Percentiles rank a stretch among this genome's conserved stretches.
Evolutionary conservation across 805 yeast genomes (phyloP).

Genomic region (Lachancea thermotolerans): DNA sequence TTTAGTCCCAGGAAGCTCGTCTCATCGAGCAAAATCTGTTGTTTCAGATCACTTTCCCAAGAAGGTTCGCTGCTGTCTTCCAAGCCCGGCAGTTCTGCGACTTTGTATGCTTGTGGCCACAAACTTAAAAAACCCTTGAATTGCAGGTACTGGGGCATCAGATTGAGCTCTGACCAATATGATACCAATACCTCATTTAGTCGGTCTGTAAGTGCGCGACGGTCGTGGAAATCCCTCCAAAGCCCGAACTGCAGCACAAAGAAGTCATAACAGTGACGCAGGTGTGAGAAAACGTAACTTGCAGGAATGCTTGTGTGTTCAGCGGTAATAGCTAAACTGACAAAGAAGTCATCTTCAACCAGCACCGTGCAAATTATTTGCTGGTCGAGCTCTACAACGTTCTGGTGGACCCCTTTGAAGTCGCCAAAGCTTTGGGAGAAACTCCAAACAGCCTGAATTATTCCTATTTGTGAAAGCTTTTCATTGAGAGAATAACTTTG

Average conservation of each 20-base stretch:
- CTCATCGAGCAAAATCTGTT: conserved; percentile 22
- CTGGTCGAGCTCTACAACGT: conserved; percentile 26
- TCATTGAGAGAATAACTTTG: conserved; percentile 20
- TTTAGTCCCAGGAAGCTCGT: conserved; percentile 26
- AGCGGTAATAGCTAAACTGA: conserved; percentile 20
- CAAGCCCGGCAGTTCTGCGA: conserved; percentile 16
- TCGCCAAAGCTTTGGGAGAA: conserved; percentile 18
- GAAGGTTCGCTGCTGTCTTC: neutral
- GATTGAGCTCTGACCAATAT: conserved; percentile 27
- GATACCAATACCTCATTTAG: conserved; percentile 28
- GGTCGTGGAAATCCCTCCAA: conserved; percentile 22
- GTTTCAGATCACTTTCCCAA: conserved; percentile 27
- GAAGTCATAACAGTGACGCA: conserved; percentile 25
- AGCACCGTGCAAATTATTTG: conserved; percentile 22
- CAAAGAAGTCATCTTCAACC: conserved; percentile 27
- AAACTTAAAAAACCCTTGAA: conserved; percentile 20
- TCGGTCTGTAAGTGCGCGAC: conserved; percentile 20
- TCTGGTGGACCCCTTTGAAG: conserved; percentile 10
- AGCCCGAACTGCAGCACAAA: conserved; percentile 21
- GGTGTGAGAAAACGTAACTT: conserved; percentile 19
- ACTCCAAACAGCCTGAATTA: conserved; percentile 37
- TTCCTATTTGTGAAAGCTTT: conserved; percentile 36
- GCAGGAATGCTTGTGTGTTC: conserved; percentile 21
- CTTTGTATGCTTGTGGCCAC: conserved; percentile 21
- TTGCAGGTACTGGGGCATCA: conserved; percentile 19